Percentiles rank a stretch among this genome's conserved stretches.
Evolutionary conservation across 805 yeast species (phyloP).

Genomic region (Monosporozyma aquatica): DNA sequence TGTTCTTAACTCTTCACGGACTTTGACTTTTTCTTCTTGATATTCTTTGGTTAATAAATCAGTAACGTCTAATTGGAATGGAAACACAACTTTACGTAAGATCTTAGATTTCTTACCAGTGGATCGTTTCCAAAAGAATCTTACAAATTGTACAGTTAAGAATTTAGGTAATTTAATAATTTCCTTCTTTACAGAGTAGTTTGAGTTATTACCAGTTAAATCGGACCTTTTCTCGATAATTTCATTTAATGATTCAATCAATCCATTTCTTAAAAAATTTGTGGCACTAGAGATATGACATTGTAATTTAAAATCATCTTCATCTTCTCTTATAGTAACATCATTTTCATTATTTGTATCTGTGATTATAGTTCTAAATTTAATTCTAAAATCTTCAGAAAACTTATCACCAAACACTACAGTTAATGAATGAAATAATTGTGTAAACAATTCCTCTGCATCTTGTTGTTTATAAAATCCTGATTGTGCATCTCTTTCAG

Average conservation of each 20-base stretch:
- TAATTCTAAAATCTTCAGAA: slow-evolving; percentile 53
- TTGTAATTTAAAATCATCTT: slow-evolving; percentile 55
- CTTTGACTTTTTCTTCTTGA: slow-evolving; percentile 52
- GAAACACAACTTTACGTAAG: slow-evolving; percentile 88
- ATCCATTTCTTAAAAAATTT: slow-evolving; percentile 81
- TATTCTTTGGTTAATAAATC: slow-evolving; percentile 79
- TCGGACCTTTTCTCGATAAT: slow-evolving; percentile 68
- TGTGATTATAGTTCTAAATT: slow-evolving; percentile 52
- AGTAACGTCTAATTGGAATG: slow-evolving; percentile 81
- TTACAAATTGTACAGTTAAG: slow-evolving; percentile 82
- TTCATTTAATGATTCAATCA: slow-evolving; percentile 65
- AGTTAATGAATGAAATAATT: slow-evolving; percentile 49
- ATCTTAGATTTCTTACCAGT: slow-evolving; percentile 87
- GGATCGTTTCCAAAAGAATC: slow-evolving; percentile 94
- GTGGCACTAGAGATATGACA: slow-evolving; percentile 85
- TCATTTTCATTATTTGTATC: slow-evolving; percentile 49
- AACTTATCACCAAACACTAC: slow-evolving; percentile 38
- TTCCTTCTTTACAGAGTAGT: slow-evolving; percentile 47
- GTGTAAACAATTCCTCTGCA: slow-evolving; percentile 93
- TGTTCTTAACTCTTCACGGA: slow-evolving; percentile 68
- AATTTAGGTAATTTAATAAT: slow-evolving; percentile 79
- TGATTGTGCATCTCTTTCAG: slow-evolving; percentile 54
- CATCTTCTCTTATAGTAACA: slow-evolving; percentile 43
- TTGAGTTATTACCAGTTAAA: slow-evolving; percentile 60
- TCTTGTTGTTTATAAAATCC: slow-evolving; percentile 92